Evolutionary conservation across 2,329 filamentous ascomycete species (phyloP), one percentile per base, ranked within the genome.

Genomic region (Botrytis byssoidea): DNA sequence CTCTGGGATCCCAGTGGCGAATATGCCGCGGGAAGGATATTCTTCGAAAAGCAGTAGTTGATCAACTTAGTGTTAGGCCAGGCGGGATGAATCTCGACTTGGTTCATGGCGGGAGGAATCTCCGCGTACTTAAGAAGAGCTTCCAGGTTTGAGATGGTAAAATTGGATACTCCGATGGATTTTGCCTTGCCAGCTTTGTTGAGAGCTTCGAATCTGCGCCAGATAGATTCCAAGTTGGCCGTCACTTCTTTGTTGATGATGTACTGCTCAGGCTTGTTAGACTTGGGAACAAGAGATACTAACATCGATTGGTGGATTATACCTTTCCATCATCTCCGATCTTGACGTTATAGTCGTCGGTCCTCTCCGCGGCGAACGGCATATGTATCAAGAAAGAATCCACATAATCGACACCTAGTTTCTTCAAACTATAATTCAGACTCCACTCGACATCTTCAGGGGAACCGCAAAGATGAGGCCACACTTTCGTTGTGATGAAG

Each of bases 321-420:
- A 86, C 85, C 82, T 87, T 87, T 73, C 85, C 86, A 81, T 88
- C 84, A 64, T 84, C 78, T 65, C 85, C 85, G 74, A 87, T 80
- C 69, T 84, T 84, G 57, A 82, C 77, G 79, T 88, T 90, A 81
- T 93, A 81, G 80, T 95, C 90, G n/a, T 88, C 84, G 66, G 89
- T 89, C 82, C 90, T 93, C 93, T 95, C 89, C 92, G 89, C 73
- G 89, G 90, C 72, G 92, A 85, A 85, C 4, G 93, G 92, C 93
- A 93, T 96, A 84, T 97, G 93, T 84, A 97, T 88, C 46, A 97
- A 86, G 81, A 89, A 93, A 73, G 95, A 85, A 81, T 97, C 93
- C 16, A 97, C 87, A 81, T 96, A 95, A 77, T 94, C 91, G 67
- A 95, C 84, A 1, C 92, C 91, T 42, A 97, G 85, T 74, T 88